These are phyloP conservation scores for Globisporangium mamillatum DNA, from an alignment of 352 stramenopile species.

Conservation along the genomic window DNA sequence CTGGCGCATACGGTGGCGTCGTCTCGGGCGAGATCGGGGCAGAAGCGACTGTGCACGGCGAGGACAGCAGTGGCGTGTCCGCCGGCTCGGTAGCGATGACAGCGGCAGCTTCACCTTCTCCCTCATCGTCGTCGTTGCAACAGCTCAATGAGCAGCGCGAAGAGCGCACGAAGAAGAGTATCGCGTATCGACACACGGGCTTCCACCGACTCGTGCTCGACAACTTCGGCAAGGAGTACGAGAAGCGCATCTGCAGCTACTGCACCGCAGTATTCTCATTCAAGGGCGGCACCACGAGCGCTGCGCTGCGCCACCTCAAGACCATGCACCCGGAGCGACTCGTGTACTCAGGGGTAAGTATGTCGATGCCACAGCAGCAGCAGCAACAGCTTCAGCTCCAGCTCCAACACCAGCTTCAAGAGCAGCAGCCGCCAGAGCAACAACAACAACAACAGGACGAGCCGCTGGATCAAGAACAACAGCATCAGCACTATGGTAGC, in stretches of 20 bases:
- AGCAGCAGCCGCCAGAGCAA: conserved; percentile 2
- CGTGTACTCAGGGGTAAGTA: neutral
- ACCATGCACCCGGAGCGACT: conserved; percentile 28
- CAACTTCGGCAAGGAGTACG: conserved; percentile 27
- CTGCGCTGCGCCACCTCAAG: conserved; percentile 49
- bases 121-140: neutral
- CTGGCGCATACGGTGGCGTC: neutral
- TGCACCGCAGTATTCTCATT: conserved; percentile 52
- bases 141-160: conserved; percentile 2
- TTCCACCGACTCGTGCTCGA: conserved; percentile 26
- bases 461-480: neutral
- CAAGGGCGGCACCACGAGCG: conserved; percentile 49
- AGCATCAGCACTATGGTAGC: neutral
- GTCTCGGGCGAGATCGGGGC: neutral
- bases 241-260: conserved; percentile 43
- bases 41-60: neutral
- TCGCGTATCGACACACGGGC: conserved; percentile 38
- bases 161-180: conserved; percentile 37
- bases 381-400: conserved; percentile 1
- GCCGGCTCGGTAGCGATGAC: neutral
- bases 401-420: conserved; percentile 1
- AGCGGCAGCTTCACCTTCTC: neutral
- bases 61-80: neutral
- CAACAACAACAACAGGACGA: conserved; percentile 2
- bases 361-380: neutral